Evolutionary conservation across 768 basidiomycete genomes (phyloP), one percentile per base, ranked within the genome.

Genomic region (Chalciporus pseudorubinellus): DNA sequence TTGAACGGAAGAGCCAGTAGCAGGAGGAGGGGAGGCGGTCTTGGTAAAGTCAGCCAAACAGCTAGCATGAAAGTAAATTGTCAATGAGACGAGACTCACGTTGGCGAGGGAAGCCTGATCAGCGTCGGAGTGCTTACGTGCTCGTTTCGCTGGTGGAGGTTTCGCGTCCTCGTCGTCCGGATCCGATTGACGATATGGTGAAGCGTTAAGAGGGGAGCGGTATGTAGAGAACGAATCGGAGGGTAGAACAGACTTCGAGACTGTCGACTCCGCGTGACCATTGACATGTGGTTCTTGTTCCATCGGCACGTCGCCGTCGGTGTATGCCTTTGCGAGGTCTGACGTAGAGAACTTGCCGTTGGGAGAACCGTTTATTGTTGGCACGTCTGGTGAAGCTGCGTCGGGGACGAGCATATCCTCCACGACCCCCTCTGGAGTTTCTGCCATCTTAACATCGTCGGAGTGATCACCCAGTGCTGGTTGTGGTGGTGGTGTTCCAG

Each of bases 111-210:
- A 86, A 42, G 85, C 84, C 66, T 80, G 79, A 72, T 89, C 85
- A 28, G 82, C 83, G 65, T 92, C 88, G 42, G 87, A 89, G 60
- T 82, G 74, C 71, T 83, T 83, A 59, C 90, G 74, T 24, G 87
- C 79, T 55, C 90, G 80, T 78, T 92, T 92, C 53, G 89, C 86
- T 24, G 90, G 90, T n/a, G 86, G 88, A 13, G 84, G 87, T 54
- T 77, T 72, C 51, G 80, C 75, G 55, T 84, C 82, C 52, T 84
- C 83, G 24, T 59, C 68, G 13, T 60, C 58, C 4, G 26, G 48
- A 12, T 57, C 56, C 0, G 38, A 31, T 43, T 45, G 58, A 41
- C 74, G 75, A 20, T 59, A 62, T 28, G 70, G 66, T 7, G 62
- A 70, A 20, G 60, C 59, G 64, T 54, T 63, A 64, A 43, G 59